A percentile compares a stretch with the other conserved stretches of the same genome.
Evolutionary conservation across 306 rosid genomes (phyloP).

Genomic region (Trichosanthes cucumerina): DNA sequence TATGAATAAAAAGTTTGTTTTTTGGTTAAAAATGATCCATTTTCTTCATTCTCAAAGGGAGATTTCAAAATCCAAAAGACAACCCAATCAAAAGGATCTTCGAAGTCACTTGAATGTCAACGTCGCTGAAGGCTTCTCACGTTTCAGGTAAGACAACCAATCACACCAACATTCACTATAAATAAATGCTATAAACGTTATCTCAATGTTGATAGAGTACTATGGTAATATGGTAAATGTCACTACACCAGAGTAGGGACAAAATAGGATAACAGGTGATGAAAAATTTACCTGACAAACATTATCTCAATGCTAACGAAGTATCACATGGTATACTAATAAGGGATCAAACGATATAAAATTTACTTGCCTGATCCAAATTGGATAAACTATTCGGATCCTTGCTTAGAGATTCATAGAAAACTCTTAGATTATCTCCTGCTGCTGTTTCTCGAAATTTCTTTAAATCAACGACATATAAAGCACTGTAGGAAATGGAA

Average conservation of each 20-base stretch:
- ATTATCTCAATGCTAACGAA: not conserved
- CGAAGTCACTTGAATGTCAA: not conserved
- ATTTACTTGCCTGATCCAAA: constrained; percentile 79
- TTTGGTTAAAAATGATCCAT: not conserved
- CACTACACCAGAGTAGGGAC: not conserved
- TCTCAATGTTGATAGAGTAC: not conserved
- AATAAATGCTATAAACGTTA: not conserved
- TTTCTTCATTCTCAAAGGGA: not conserved
- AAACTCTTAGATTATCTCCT: constrained; percentile 97
- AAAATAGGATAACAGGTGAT: not conserved
- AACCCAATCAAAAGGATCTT: not conserved
- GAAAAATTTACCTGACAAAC: not conserved
- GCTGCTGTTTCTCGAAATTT: constrained; percentile 97
- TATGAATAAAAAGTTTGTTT: not conserved
- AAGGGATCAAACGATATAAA: not conserved
- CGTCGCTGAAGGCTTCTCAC: not conserved
- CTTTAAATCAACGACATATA: constrained; percentile 91
- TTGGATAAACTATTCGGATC: constrained; percentile 95
- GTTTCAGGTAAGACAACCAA: not conserved
- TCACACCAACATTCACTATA: not conserved
- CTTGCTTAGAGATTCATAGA: constrained; percentile 97
- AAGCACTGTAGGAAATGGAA: constrained; percentile 52
- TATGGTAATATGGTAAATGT: not conserved
- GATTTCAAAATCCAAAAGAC: not conserved
- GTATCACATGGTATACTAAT: not conserved